These are phyloP conservation scores for Fistulinella cinereoalba DNA, from an alignment of 1,284 basidiomycete genomes.

Conservation along the genomic window DNA sequence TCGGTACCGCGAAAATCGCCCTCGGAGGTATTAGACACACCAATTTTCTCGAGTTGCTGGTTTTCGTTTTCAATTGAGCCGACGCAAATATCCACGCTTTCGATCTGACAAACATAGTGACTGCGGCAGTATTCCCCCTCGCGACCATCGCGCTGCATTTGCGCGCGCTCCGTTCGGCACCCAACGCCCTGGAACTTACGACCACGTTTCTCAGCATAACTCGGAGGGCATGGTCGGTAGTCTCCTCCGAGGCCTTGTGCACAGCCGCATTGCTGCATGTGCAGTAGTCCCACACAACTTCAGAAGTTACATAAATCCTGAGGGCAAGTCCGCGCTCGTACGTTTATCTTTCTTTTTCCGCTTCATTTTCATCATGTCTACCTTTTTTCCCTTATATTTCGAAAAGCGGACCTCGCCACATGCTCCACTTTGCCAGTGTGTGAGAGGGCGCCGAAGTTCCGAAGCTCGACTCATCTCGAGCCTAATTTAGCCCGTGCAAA, in stretches of 20 bases:
- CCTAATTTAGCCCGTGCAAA: no score
- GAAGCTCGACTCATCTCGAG: background rate
- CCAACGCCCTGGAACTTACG: background rate
- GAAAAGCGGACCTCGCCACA: background rate
- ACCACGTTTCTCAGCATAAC: background rate
- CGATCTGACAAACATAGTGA: no score
- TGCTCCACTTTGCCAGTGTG: background rate
- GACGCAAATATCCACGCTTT: no score
- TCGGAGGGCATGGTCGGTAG: background rate
- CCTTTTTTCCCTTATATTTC: no score
- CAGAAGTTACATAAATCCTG: background rate
- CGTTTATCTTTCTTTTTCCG: background rate
- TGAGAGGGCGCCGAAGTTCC: background rate
- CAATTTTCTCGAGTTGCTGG: background rate
- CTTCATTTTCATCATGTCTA: no score
- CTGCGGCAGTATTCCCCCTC: no score
- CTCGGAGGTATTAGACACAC: background rate
- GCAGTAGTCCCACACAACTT: background rate
- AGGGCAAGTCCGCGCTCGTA: background rate
- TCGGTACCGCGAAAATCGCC: constrained; percentile 1
- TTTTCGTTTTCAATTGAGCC: background rate
- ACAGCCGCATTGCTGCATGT: background rate
- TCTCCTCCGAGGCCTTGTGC: background rate
- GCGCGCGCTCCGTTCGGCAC: no score
- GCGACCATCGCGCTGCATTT: no score